Evolutionary conservation across 371 early-diverging fungal species (phyloP).

Genomic region (Mucor irregularis): DNA sequence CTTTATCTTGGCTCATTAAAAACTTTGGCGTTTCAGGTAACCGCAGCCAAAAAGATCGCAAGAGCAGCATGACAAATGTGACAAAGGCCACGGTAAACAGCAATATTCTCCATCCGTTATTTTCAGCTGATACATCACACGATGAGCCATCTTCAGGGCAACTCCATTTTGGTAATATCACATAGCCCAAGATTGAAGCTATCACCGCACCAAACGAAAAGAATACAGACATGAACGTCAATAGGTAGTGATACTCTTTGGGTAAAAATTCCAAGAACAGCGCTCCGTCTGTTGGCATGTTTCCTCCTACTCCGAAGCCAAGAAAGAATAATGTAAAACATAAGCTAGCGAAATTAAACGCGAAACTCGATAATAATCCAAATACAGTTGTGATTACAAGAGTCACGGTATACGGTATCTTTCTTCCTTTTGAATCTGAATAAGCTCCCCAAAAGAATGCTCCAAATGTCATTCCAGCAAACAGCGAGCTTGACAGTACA

Average conservation of each 20-base stretch:
- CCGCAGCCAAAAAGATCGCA: slow-evolving; percentile 64
- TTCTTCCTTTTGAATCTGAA: slow-evolving; percentile 77
- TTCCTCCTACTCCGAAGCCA: slow-evolving; percentile 88
- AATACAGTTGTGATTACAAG: slow-evolving; percentile 73
- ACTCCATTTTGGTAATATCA: slow-evolving; percentile 65
- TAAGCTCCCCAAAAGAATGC: slow-evolving; percentile 82
- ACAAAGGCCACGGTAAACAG: slow-evolving; percentile 56
- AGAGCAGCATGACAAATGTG: slow-evolving; percentile 71
- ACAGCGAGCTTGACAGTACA: slow-evolving; percentile 64
- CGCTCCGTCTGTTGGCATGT: slow-evolving; percentile 88
- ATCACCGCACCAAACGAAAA: slow-evolving; percentile 86
- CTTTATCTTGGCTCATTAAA: slow-evolving; percentile 65
- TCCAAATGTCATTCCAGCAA: slow-evolving; percentile 83
- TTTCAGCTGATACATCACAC: slow-evolving; percentile 59
- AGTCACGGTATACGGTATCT: slow-evolving; percentile 78
- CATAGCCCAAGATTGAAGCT: slow-evolving; percentile 65
- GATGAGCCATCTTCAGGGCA: slow-evolving; percentile 53
- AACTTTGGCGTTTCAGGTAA: slow-evolving; percentile 84
- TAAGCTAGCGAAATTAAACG: slow-evolving; percentile 63
- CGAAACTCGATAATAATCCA: slow-evolving; percentile 69
- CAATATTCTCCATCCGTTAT: slow-evolving; percentile 80
- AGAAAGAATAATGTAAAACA: slow-evolving; percentile 67
- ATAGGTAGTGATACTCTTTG: slow-evolving; percentile 70
- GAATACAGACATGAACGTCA: slow-evolving; percentile 84
- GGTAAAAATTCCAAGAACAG: slow-evolving; percentile 86